Evolutionary conservation across 2,329 filamentous ascomycete species (phyloP).

Genomic region (Dothistroma septosporum): DNA sequence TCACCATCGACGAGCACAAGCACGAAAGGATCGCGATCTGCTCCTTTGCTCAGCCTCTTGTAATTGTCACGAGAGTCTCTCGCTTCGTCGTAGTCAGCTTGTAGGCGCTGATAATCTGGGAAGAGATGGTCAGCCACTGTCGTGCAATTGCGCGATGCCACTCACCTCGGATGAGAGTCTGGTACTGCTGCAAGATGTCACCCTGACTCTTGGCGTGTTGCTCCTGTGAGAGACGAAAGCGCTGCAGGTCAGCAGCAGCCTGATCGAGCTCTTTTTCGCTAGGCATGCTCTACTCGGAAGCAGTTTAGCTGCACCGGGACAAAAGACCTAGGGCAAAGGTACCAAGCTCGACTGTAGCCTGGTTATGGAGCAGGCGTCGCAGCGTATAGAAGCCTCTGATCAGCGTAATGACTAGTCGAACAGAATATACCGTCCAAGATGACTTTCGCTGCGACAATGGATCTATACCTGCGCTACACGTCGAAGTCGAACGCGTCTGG

Average conservation of each 20-base stretch:
- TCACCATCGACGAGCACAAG: slow-evolving; percentile 61
- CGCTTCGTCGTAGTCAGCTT: slow-evolving; percentile 56
- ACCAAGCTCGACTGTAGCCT: background rate
- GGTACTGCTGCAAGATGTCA: background rate
- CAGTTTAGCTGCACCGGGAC: background rate
- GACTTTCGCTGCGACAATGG: too few relatives aligned
- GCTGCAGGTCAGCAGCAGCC: background rate
- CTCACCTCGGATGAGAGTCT: background rate
- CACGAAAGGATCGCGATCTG: slow-evolving; percentile 55
- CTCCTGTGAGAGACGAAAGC: background rate
- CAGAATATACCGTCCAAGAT: too few relatives aligned
- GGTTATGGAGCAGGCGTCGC: too few relatives aligned
- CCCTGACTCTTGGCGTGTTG: background rate
- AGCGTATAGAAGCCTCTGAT: too few relatives aligned
- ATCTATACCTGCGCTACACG: too few relatives aligned
- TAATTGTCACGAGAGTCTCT: slow-evolving; percentile 52
- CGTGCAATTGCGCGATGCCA: slow-evolving; percentile 37
- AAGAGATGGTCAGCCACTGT: slow-evolving; percentile 23
- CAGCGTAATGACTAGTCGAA: too few relatives aligned
- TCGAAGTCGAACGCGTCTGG: too few relatives aligned
- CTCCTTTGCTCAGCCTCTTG: slow-evolving; percentile 48
- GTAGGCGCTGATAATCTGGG: slow-evolving; percentile 50
- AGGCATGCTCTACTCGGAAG: background rate
- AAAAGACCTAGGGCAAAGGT: background rate
- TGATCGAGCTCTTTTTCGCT: slow-evolving; percentile 3